phyloP scores from a whole-genome alignment of 1,284 basidiomycete genomes.

The Tremellales sp. region DNA sequence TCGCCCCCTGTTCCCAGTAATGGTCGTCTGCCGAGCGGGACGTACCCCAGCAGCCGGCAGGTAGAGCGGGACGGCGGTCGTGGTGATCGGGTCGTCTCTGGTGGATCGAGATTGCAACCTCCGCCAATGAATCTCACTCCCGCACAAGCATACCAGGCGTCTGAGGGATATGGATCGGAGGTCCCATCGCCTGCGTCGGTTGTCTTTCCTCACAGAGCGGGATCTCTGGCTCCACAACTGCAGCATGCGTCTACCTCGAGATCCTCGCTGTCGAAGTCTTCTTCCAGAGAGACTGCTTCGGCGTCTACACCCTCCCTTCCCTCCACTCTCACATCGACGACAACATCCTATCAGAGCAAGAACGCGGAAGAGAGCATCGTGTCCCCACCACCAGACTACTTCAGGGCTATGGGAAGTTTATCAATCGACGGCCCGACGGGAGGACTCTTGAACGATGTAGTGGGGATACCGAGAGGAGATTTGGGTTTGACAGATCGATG shows the following conservation, averaged over 20 bases:
- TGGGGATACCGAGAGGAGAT: slow-evolving; percentile 24
- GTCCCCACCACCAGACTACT: slow-evolving; percentile 27
- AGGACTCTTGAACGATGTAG: slow-evolving; percentile 20
- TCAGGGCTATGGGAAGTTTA: slow-evolving; percentile 18
- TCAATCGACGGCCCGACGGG: slow-evolving; percentile 17
- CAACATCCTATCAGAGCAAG: slow-evolving; percentile 3
- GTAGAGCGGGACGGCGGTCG: too few relatives aligned
- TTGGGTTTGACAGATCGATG: too few relatives aligned
- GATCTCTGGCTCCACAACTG: slow-evolving; percentile 5
- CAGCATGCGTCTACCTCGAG: neutral
- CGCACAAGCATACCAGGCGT: slow-evolving; percentile 22
- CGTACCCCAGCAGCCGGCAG: too few relatives aligned
- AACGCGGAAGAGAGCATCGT: slow-evolving; percentile 4
- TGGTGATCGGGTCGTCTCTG: too few relatives aligned
- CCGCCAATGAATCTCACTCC: slow-evolving; percentile 14
- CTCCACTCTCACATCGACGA: neutral
- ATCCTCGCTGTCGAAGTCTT: neutral
- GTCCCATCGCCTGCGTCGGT: slow-evolving; percentile 22
- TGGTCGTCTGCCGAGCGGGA: slow-evolving; percentile 19
- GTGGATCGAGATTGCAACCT: slow-evolving; percentile 1
- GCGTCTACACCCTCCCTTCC: neutral
- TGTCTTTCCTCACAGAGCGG: slow-evolving; percentile 20
- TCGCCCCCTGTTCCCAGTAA: slow-evolving; percentile 19
- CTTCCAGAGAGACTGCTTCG: neutral
- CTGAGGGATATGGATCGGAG: slow-evolving; percentile 13